phyloP scores from a whole-genome alignment of 768 basidiomycete species.

The Psilocybe azurescens region DNA sequence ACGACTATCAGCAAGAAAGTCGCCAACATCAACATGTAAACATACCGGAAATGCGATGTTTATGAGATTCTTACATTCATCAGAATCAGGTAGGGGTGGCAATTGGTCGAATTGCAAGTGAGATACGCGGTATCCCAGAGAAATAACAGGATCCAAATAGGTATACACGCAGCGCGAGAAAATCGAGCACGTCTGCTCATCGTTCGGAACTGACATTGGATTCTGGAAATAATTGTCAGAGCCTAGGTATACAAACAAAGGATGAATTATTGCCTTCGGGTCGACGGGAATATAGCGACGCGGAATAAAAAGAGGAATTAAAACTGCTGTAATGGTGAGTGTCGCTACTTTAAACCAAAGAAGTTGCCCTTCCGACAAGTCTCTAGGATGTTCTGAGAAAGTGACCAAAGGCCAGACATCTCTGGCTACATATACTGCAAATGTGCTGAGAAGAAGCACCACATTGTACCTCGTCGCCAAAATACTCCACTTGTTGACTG shows the following conservation, averaged over 20 bases:
- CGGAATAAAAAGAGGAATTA: slow-evolving; percentile 61
- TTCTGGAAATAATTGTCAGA: slow-evolving; percentile 26
- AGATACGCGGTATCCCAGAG: slow-evolving; percentile 41
- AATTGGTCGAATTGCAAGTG: slow-evolving; percentile 54
- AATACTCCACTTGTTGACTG: slow-evolving; percentile 34
- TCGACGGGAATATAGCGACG: slow-evolving; percentile 58
- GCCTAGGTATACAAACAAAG: not conserved
- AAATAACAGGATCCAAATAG: slow-evolving; percentile 58
- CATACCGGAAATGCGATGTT: slow-evolving; percentile 16
- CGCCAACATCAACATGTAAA: slow-evolving; percentile 20
- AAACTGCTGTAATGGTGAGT: slow-evolving; percentile 45
- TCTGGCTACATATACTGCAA: slow-evolving; percentile 54
- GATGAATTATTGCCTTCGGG: slow-evolving; percentile 34
- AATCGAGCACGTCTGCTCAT: slow-evolving; percentile 54
- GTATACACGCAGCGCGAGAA: slow-evolving; percentile 48
- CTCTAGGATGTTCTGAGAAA: slow-evolving; percentile 47
- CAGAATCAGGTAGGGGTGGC: slow-evolving; percentile 66
- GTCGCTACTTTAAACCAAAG: slow-evolving; percentile 56
- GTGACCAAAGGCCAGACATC: slow-evolving; percentile 64
- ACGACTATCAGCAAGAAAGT: not conserved
- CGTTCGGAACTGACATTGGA: slow-evolving; percentile 33
- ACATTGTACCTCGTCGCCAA: slow-evolving; percentile 31
- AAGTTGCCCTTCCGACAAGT: slow-evolving; percentile 45
- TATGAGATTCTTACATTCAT: slow-evolving; percentile 33
- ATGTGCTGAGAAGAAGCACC: slow-evolving; percentile 35